Base-by-base conservation (phyloP, 139 green algal species). In the Tetradesmus lagerheimii region DNA sequence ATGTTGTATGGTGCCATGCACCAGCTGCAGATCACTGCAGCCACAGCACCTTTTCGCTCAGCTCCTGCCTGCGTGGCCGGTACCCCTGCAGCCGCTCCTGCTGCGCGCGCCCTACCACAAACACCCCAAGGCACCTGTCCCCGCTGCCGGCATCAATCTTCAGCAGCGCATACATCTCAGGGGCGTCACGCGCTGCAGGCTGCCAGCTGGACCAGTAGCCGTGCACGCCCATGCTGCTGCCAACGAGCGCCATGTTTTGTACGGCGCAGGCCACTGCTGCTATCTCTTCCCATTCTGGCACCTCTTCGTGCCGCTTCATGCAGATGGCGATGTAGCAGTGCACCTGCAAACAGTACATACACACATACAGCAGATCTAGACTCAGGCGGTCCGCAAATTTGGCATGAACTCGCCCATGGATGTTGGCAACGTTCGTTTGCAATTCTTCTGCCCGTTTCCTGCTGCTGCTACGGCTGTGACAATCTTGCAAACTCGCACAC, bases 261-360 rank as follows among this genome's bases (percentile, higher is more conserved):
- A 95, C 94, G 1, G 92, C 94, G 66, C 89, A 93, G 0, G 92
- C 62, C 25, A 93, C 89, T 8, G 94, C 92, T 12, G 87, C 87
- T 47, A 95, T 91, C 77, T 96, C 94, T 87, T 96, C 94, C 94
- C 93, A 96, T 83, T 96, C 93, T 9, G 94, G 93, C 1, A 91
- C 94, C 0, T 80, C 45, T 43, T 91, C 84, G 35, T 90, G 62
- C 18, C 92, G 93, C 71, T 93, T 90, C 83, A 93, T 92, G 91
- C 90, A 92, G 75, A 96, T 92, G 23, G 90, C 92, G 29, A 96
- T 92, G 90, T 93, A 93, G 37, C 85, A 88, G 47, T 90, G 92
- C 1, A 92, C 77, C 92, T 94, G 92, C 16, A 31, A 27, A 66
- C 31, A 9, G 38, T 9, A 82, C 31, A 82, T 45, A n/a, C 76